These are phyloP conservation scores for Beta macrorhiza DNA, from an alignment of 179 eudicot genomes.

Conservation along the genomic window DNA sequence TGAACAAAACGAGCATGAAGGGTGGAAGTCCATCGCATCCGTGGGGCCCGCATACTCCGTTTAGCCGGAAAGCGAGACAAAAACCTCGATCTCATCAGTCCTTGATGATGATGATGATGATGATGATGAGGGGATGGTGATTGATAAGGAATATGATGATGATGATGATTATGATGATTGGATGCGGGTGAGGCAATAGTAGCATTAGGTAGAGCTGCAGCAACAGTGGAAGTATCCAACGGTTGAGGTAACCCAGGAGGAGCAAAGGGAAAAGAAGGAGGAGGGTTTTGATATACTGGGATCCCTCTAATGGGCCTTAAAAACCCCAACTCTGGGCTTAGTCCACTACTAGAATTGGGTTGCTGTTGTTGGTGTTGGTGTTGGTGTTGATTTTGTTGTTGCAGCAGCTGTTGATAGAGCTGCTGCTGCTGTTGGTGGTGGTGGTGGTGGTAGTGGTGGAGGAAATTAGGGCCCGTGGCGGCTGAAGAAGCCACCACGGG, in stretches of 20 bases:
- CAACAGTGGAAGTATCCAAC: conserved; percentile 9
- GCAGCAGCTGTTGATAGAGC: conserved; percentile 16
- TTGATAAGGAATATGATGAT: conserved; percentile 15
- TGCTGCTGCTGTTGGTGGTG: conserved; percentile 23
- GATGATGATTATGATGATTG: conserved; percentile 12
- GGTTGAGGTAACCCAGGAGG: conserved; percentile 22
- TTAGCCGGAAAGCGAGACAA: conserved; percentile 65
- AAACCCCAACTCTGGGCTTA: conserved; percentile 38
- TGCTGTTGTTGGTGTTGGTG: conserved; percentile 31
- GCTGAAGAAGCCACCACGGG: background rate
- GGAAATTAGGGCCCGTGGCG: conserved; percentile 14
- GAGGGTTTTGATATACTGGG: conserved; percentile 80
- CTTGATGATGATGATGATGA: conserved; percentile 33
- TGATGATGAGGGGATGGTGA: conserved; percentile 10
- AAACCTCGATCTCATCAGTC: conserved; percentile 63
- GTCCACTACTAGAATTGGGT: conserved; percentile 4
- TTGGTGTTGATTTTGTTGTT: conserved; percentile 28
- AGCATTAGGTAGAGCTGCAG: background rate
- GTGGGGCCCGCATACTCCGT: conserved; percentile 85
- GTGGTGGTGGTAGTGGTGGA: conserved; percentile 14
- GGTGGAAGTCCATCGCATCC: conserved; percentile 92
- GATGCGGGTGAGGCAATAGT: background rate
- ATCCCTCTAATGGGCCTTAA: conserved; percentile 81
- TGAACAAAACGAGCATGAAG: conserved; percentile 91
- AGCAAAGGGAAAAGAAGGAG: conserved; percentile 32